A percentile compares a stretch with the other conserved stretches of the same genome.
These are phyloP conservation scores for Diophrys sp. DNA, from an alignment of 73 alveolate species.

Conservation along the genomic window DNA sequence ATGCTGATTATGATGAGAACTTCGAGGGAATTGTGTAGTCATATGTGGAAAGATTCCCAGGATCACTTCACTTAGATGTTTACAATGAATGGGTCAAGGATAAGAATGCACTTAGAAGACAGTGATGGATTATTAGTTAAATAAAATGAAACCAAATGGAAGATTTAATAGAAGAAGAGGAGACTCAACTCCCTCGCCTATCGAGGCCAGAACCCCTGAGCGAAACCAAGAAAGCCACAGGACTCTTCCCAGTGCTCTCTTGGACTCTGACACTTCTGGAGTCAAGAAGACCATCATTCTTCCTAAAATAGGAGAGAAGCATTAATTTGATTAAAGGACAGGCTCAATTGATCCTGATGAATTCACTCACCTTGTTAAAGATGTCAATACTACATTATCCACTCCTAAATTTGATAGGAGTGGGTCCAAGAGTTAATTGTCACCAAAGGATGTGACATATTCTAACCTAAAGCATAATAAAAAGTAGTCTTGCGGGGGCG, in stretches of 20 bases:
- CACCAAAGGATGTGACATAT: background rate
- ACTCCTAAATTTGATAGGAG: background rate
- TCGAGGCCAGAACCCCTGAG: too few relatives aligned
- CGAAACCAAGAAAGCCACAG: too few relatives aligned
- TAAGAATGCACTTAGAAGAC: conserved; percentile 20
- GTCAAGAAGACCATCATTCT: background rate
- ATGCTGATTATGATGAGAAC: conserved; percentile 54
- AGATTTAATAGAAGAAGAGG: too few relatives aligned
- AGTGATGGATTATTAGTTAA: background rate
- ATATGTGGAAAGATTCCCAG: conserved; percentile 62
- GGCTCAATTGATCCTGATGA: background rate
- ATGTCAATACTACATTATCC: background rate
- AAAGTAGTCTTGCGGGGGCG: background rate
- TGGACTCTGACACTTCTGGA: too few relatives aligned
- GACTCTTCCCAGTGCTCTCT: too few relatives aligned
- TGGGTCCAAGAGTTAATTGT: background rate
- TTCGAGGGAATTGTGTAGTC: conserved; percentile 74
- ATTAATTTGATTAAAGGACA: background rate
- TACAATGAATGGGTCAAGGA: conserved; percentile 37
- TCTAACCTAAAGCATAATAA: background rate
- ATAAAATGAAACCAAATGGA: too few relatives aligned
- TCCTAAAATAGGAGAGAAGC: background rate
- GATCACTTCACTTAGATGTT: conserved; percentile 30
- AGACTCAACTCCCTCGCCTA: too few relatives aligned
- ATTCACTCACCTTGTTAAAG: background rate